phyloP scores from a whole-genome alignment of 352 stramenopile genomes.

The Thalassiosira mediterranea region DNA sequence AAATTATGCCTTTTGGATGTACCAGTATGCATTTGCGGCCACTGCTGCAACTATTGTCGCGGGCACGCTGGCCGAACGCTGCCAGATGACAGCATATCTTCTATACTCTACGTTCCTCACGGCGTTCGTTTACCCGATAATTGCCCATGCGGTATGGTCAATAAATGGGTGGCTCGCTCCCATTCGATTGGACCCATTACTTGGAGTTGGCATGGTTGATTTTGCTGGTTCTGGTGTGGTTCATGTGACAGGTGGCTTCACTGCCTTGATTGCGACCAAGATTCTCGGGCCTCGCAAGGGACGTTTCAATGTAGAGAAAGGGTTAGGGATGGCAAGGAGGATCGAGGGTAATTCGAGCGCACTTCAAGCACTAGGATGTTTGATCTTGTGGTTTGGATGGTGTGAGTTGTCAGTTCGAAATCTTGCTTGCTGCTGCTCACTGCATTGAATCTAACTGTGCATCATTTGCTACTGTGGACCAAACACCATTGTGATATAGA shows the following conservation, averaged over 20 bases:
- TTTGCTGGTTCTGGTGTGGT: conserved; percentile 85
- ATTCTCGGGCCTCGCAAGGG: conserved; percentile 75
- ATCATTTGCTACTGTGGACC: too few relatives aligned
- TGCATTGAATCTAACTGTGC: neutral
- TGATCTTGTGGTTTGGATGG: conserved; percentile 76
- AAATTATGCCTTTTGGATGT: conserved; percentile 65
- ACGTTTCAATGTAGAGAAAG: conserved; percentile 71
- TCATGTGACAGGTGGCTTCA: conserved; percentile 83
- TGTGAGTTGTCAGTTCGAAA: conserved; percentile 17
- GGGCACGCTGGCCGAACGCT: conserved; percentile 74
- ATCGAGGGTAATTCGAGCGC: conserved; percentile 53
- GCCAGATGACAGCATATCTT: conserved; percentile 79
- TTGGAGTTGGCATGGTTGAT: conserved; percentile 79
- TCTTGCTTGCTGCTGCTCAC: neutral
- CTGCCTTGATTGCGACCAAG: conserved; percentile 72
- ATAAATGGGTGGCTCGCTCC: conserved; percentile 64
- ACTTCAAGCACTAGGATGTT: conserved; percentile 50
- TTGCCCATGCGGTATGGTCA: conserved; percentile 78
- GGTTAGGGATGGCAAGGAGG: too few relatives aligned
- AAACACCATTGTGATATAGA: too few relatives aligned
- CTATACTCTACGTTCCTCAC: conserved; percentile 77
- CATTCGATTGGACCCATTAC: conserved; percentile 42
- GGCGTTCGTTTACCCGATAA: conserved; percentile 85
- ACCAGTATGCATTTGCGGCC: conserved; percentile 74
- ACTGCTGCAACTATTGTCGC: conserved; percentile 73